Evolutionary conservation across 2,329 filamentous ascomycete species (phyloP).

Genomic region (Pezicula neosporulosa): DNA sequence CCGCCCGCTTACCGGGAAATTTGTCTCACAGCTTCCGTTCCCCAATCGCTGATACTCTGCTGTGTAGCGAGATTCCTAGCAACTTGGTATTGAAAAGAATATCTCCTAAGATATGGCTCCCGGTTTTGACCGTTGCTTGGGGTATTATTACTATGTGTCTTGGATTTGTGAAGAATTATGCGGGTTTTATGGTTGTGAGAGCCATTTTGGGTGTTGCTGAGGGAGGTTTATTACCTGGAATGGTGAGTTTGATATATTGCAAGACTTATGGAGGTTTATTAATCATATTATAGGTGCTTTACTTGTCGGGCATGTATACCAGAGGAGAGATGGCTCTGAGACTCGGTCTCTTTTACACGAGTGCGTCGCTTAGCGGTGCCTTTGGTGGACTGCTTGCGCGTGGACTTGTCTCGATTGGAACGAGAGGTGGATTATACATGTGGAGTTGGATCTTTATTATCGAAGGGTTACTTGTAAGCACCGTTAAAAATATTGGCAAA

Average conservation of each 20-base stretch:
- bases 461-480: slow-evolving; percentile 46
- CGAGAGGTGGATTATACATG: slow-evolving; percentile 40
- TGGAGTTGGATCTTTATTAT: slow-evolving; percentile 52
- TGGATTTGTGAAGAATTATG: slow-evolving; percentile 39
- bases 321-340: slow-evolving; percentile 46
- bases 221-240: slow-evolving; percentile 63
- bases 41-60: neutral
- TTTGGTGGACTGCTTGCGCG: slow-evolving; percentile 57
- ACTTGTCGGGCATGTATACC: slow-evolving; percentile 59
- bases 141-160: slow-evolving; percentile 63
- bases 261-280: slow-evolving; percentile 4
- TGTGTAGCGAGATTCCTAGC: slow-evolving; percentile 46
- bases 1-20: too few relatives aligned
- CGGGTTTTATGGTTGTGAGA: slow-evolving; percentile 58
- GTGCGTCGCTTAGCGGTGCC: slow-evolving; percentile 58
- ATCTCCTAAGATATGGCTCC: slow-evolving; percentile 56
- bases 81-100: slow-evolving; percentile 53
- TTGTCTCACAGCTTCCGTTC: neutral
- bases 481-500: slow-evolving; percentile 4
- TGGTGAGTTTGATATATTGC: slow-evolving; percentile 38
- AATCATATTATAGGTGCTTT: slow-evolving; percentile 45
- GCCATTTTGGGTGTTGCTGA: slow-evolving; percentile 61
- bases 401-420: slow-evolving; percentile 57
- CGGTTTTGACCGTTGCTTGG: slow-evolving; percentile 62
- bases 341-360: slow-evolving; percentile 66